A percentile compares a stretch with the other conserved stretches of the same genome.
These are phyloP conservation scores for Aspergillus carbonarius DNA, from an alignment of 2,329 filamentous ascomycete species.

Conservation along the genomic window DNA sequence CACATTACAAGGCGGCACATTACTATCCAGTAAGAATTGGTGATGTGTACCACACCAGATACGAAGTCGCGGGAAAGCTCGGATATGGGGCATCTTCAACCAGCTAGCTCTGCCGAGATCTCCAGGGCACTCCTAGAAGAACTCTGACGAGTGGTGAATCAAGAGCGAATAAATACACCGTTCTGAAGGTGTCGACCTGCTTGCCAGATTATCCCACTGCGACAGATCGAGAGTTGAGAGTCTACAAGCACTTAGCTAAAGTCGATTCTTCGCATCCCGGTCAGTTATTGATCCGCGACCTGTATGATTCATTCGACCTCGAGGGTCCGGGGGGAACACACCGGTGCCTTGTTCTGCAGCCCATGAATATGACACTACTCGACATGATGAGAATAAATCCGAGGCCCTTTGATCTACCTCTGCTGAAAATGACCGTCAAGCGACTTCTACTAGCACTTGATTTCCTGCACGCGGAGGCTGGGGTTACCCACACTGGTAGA, in stretches of 20 bases:
- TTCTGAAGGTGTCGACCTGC: constrained; percentile 33
- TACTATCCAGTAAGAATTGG: constrained; percentile 44
- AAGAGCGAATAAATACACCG: constrained; percentile 22
- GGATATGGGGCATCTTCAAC: constrained; percentile 46
- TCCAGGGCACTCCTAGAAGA: constrained; percentile 23
- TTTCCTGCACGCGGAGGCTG: constrained; percentile 36
- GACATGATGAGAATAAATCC: constrained; percentile 32
- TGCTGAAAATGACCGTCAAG: constrained; percentile 32
- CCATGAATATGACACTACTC: constrained; percentile 30
- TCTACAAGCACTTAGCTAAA: constrained; percentile 28
- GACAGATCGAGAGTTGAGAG: constrained; percentile 24
- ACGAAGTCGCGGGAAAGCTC: constrained; percentile 40
- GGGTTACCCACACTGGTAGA: constrained; percentile 35
- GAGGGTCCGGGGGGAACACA: constrained; percentile 23
- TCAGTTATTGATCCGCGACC: constrained; percentile 25
- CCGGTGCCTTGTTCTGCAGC: constrained; percentile 31
- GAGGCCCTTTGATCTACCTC: constrained; percentile 22
- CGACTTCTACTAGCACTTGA: constrained; percentile 36
- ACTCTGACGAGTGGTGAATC: background rate
- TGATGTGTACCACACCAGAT: constrained; percentile 38
- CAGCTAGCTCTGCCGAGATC: constrained; percentile 45
- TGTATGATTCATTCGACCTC: constrained; percentile 34
- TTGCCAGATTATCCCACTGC: constrained; percentile 19
- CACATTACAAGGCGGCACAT: constrained; percentile 33
- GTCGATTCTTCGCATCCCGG: constrained; percentile 27